Base-by-base conservation (phyloP, 2,329 filamentous ascomycete species). In the Madurella mycetomatis region DNA sequence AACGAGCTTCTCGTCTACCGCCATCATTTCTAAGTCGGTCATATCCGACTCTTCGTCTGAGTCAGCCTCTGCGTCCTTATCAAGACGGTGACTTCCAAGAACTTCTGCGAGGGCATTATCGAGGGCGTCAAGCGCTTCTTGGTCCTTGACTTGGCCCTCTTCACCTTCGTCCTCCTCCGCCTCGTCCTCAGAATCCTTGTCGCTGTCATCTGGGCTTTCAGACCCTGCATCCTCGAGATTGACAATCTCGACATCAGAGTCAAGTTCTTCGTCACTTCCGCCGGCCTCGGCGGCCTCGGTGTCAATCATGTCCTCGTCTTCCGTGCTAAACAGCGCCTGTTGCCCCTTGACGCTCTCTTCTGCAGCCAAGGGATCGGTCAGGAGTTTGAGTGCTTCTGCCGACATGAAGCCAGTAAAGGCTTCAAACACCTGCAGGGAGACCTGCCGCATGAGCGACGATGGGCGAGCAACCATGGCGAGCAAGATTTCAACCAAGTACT, bases 11-110 rank as follows among this genome's bases (percentile, higher is more conserved):
- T 82, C 81, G 65, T 97, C 92, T 15, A 97, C 76, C 3, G 85
- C 85, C 73, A 96, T 85, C 94, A 97, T 97, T 67, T 96, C 87
- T 16, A 92, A 91, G 72, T 97, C 92, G 57, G 90, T 87, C 91
- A 99, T 96, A 70, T 96, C 90, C 2, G 82, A 84, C 56, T 87
- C 87, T 9, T 80, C 80, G 31, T 83, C 83, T 1, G 76, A 76
- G 2, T 80, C 79, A 1, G 79, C 79, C 46, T 84, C 75, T 15
- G 71, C 72, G 57, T 84, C 81, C 50, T 84, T 80, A 66, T 86
- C 81, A 18, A 83, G 72, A 8, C 76, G 73, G 56, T 87, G 86
- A 51, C 86, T 92, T 41, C 88, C 85, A 2, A 96, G 82, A 2
- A 92, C 87, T 60, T 85, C 80, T 2, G 88, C 88, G 30, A 96